A percentile compares a stretch with the other conserved stretches of the same genome.
Evolutionary conservation across 805 yeast genomes (phyloP).

Genomic region (Metschnikowia bowlesiae): DNA sequence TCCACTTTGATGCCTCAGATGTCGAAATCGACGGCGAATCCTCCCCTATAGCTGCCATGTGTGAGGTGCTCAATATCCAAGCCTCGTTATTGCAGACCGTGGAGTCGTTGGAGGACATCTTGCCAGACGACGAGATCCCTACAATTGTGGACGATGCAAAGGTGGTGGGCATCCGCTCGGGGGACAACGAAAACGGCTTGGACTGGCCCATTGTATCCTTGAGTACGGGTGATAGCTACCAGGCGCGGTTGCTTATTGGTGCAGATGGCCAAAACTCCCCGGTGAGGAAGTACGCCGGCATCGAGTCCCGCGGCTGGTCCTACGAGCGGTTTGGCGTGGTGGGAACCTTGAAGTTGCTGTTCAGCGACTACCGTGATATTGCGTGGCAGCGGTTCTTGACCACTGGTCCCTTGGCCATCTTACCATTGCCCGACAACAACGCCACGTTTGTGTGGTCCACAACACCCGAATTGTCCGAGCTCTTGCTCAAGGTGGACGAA

Average conservation of each 20-base stretch:
- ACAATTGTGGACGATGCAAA: slow-evolving; percentile 60
- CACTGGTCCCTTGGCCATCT: slow-evolving; percentile 87
- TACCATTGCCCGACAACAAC: slow-evolving; percentile 80
- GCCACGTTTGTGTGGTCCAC: slow-evolving; percentile 96
- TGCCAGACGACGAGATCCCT: slow-evolving; percentile 20
- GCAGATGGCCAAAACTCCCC: slow-evolving; percentile 97
- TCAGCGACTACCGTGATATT: slow-evolving; percentile 62
- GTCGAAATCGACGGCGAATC: slow-evolving; percentile 21
- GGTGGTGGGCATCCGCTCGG: slow-evolving; percentile 49
- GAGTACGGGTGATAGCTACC: slow-evolving; percentile 57
- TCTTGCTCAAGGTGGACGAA: slow-evolving; percentile 55
- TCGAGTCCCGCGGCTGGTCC: slow-evolving; percentile 88
- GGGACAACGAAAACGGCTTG: slow-evolving; percentile 22
- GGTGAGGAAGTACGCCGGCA: slow-evolving; percentile 74
- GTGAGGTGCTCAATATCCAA: slow-evolving; percentile 83
- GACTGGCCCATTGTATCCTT: slow-evolving; percentile 78
- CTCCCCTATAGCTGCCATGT: slow-evolving; percentile 65
- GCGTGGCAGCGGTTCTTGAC: slow-evolving; percentile 93
- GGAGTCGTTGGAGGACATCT: slow-evolving; percentile 24
- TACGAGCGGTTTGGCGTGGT: slow-evolving; percentile 90
- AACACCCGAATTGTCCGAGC: slow-evolving; percentile 65
- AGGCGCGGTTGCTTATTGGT: slow-evolving; percentile 79
- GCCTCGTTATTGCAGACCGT: slow-evolving; percentile 56
- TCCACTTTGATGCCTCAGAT: slow-evolving; percentile 64
- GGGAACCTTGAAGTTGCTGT: slow-evolving; percentile 74